These are phyloP conservation scores for Geum urbanum DNA, from an alignment of 306 rosid genomes.

Conservation along the genomic window DNA sequence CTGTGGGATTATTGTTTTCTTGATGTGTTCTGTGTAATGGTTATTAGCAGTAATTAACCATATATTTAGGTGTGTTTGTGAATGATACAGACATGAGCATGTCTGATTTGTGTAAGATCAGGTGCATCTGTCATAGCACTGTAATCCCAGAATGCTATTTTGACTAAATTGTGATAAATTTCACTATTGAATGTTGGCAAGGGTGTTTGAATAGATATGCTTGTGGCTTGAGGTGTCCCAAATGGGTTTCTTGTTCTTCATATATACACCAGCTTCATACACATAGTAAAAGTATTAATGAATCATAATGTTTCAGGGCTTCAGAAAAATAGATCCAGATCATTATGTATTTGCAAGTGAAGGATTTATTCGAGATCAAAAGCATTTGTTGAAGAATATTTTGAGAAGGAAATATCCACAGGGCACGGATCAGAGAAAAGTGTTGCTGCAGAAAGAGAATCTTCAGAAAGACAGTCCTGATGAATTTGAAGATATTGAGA, in stretches of 20 bases:
- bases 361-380: constrained; percentile 68
- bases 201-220: background rate
- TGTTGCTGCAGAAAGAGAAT: constrained; percentile 35
- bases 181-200: background rate
- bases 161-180: background rate
- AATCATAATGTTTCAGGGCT: constrained; percentile 59
- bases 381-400: constrained; percentile 68
- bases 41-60: background rate
- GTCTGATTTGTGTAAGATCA: background rate
- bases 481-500: constrained; percentile 28
- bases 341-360: constrained; percentile 84
- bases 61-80: background rate
- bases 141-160: background rate
- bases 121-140: background rate
- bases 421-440: constrained; percentile 49
- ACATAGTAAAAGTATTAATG: constrained; percentile 10
- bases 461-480: constrained; percentile 38
- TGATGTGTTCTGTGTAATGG: background rate
- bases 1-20: background rate
- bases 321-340: constrained; percentile 79
- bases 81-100: background rate
- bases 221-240: background rate
- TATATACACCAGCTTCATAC: background rate
- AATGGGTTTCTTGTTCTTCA: background rate
- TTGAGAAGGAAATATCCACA: constrained; percentile 61